A percentile compares a stretch with the other conserved stretches of the same genome.
phyloP scores from a whole-genome alignment of 2,329 filamentous ascomycete species.

The Penicillium sp. region DNA sequence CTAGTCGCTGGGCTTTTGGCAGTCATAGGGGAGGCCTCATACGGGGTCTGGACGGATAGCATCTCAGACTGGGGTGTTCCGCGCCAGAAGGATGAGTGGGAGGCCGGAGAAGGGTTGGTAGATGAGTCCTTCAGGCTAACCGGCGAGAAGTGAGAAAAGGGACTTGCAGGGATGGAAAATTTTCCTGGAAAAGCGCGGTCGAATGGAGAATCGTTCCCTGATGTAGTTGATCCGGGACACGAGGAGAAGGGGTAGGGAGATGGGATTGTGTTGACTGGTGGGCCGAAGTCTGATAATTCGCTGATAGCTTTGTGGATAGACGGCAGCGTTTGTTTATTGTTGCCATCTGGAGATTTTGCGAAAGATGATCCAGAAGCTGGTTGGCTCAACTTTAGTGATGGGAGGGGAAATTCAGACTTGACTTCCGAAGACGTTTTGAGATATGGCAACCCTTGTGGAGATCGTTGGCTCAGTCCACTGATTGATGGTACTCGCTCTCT shows the following conservation, averaged over 20 bases:
- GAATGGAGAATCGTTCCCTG: slow-evolving; percentile 30
- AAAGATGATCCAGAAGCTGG: slow-evolving; percentile 21
- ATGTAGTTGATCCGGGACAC: slow-evolving; percentile 29
- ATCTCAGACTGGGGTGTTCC: slow-evolving; percentile 29
- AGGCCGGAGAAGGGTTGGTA: slow-evolving; percentile 37
- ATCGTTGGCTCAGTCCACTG: slow-evolving; percentile 8
- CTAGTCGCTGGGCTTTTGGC: slow-evolving; percentile 37
- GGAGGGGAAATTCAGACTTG: slow-evolving; percentile 36
- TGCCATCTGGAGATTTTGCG: slow-evolving; percentile 36
- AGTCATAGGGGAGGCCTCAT: slow-evolving; percentile 32
- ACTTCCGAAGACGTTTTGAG: slow-evolving; percentile 33
- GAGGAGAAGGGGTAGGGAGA: slow-evolving; percentile 27
- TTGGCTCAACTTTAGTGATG: slow-evolving; percentile 43
- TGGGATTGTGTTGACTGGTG: slow-evolving; percentile 25
- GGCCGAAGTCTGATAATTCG: slow-evolving; percentile 29
- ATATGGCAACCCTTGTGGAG: slow-evolving; percentile 8
- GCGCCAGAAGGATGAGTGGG: slow-evolving; percentile 33
- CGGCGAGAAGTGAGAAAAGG: slow-evolving; percentile 41
- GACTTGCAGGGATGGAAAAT: slow-evolving; percentile 35
- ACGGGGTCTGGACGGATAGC: slow-evolving; percentile 29
- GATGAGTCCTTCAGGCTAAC: slow-evolving; percentile 40
- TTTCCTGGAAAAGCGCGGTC: slow-evolving; percentile 35
- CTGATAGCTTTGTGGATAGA: slow-evolving; percentile 43
- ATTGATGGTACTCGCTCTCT: slow-evolving; percentile 9
- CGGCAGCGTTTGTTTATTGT: slow-evolving; percentile 39